Conservation (phyloP, 2,329 filamentous ascomycete species). For the Epichloe brachyelytri region DNA sequence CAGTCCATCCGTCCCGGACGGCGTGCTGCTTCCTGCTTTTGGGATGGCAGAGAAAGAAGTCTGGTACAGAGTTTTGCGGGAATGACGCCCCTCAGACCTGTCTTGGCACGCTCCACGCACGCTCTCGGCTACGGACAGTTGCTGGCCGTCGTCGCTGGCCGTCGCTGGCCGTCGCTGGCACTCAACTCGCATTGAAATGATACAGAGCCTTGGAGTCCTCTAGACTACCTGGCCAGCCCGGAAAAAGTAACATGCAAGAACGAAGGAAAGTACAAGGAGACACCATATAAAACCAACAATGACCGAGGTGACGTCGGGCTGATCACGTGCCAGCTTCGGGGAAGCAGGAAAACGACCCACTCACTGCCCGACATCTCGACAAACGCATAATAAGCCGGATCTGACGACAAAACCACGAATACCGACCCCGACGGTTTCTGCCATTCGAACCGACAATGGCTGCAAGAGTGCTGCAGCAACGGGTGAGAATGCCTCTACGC, state of each 20-base stretch:
- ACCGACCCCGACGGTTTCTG: constrained; percentile 13
- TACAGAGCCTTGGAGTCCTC: too few relatives aligned
- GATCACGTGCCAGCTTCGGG: constrained; percentile 7
- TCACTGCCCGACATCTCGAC: constrained; percentile 2
- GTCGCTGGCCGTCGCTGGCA: background rate
- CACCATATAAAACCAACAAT: too few relatives aligned
- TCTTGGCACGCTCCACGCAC: background rate
- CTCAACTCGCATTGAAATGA: too few relatives aligned
- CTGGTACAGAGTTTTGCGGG: constrained; percentile 2
- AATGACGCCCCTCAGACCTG: background rate
- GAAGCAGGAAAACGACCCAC: constrained; percentile 7
- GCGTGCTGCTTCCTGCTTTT: background rate
- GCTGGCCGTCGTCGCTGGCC: background rate
- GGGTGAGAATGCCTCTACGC: constrained; percentile 26
- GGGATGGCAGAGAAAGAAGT: background rate
- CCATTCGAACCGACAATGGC: constrained; percentile 41
- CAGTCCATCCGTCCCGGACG: background rate
- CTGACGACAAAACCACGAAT: constrained; percentile 13
- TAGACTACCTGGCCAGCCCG: too few relatives aligned
- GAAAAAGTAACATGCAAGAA: too few relatives aligned
- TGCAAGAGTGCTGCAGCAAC: constrained; percentile 45
- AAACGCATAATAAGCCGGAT: background rate
- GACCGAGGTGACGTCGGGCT: constrained; percentile 1
- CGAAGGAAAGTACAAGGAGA: too few relatives aligned
- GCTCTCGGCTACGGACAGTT: too few relatives aligned